Evolutionary conservation across 352 stramenopile species (phyloP).

Genomic region (Phytophthora quininea): DNA sequence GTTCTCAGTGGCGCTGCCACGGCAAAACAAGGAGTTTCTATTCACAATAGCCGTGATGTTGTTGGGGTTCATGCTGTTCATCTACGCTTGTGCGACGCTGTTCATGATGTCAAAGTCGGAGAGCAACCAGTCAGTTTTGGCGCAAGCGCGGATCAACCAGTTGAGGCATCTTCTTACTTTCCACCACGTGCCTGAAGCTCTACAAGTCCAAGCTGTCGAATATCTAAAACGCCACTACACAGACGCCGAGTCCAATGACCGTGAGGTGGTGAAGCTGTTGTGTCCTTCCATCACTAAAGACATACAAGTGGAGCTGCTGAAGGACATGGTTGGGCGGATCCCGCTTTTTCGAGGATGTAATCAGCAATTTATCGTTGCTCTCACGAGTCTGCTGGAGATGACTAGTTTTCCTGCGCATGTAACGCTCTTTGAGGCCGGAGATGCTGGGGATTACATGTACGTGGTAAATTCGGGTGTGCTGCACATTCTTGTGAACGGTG

Average conservation of each 20-base stretch:
- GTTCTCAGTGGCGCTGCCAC: constrained; percentile 56
- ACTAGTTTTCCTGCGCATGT: constrained; percentile 61
- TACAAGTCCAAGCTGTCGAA: constrained; percentile 59
- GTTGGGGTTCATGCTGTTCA: constrained; percentile 61
- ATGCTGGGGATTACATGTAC: constrained; percentile 77
- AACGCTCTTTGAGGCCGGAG: constrained; percentile 55
- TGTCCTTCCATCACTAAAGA: constrained; percentile 81
- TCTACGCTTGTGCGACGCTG: constrained; percentile 65
- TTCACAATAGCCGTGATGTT: constrained; percentile 60
- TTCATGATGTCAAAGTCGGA: constrained; percentile 81
- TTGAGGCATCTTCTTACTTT: constrained; percentile 70
- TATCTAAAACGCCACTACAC: constrained; percentile 77
- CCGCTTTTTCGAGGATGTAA: constrained; percentile 71
- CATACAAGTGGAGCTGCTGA: constrained; percentile 73
- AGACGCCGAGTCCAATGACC: constrained; percentile 70
- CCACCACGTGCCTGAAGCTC: constrained; percentile 55
- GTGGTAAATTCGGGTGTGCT: constrained; percentile 68
- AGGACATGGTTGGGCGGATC: constrained; percentile 60
- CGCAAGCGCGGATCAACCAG: constrained; percentile 68
- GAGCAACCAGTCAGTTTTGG: constrained; percentile 41
- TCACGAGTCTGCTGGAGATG: constrained; percentile 75
- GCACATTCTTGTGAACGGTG: constrained; percentile 59
- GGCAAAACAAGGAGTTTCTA: constrained; percentile 38
- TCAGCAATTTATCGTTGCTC: constrained; percentile 61
- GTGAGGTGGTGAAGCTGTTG: constrained; percentile 61